Base-by-base conservation (phyloP, 345 rosid species). In the Bruguiera parviflora region DNA sequence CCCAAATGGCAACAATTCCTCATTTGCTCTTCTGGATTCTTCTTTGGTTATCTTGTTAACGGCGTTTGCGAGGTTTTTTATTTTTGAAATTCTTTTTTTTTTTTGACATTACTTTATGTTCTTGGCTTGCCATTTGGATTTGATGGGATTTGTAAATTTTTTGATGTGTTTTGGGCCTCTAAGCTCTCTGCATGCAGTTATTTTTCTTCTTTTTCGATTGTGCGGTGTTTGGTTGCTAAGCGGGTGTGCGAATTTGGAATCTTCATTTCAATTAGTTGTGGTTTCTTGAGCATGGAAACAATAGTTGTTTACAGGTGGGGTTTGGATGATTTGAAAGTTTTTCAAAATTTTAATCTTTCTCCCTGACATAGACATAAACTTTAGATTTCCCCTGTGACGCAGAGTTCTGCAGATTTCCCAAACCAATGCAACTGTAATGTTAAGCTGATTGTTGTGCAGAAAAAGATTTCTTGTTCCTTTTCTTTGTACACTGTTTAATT, bases 41-140 rank as follows among this genome's bases (percentile, higher is more conserved):
- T 91, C 96, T 91, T 94, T 55, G 95, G 97, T 63, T 89, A 94
- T 72, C 97, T 94, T 69, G 87, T 91, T 68, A 94, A 91, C 77
- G 98, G 98, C 81, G 66, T 94, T 70, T 94, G 96, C 13, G 99
- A 95, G 99, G 97, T 92, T 75, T 20, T 77, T 47, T 66, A 31
- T 53, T 20, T 18, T 24, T 64, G n/a, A 31, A 0, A 47, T 31
- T 3, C 18, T 4, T 18, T 21, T 16, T 22, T 13, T 15, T n/a
- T 3, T 56, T 11, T 18, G 13, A 1, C 16, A 13, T n/a, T 29
- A 5, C 15, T 13, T 24, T 43, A 16, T 6, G 22, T 52, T 46
- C 8, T 29, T 74, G 27, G 37, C 60, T 59, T 51, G 18, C 3
- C 35, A 7, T 53, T 66, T 72, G 55, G 6, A 4, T 72, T 61